phyloP scores from a whole-genome alignment of 257 asterid genomes.

The Penstemon davidsonii region DNA sequence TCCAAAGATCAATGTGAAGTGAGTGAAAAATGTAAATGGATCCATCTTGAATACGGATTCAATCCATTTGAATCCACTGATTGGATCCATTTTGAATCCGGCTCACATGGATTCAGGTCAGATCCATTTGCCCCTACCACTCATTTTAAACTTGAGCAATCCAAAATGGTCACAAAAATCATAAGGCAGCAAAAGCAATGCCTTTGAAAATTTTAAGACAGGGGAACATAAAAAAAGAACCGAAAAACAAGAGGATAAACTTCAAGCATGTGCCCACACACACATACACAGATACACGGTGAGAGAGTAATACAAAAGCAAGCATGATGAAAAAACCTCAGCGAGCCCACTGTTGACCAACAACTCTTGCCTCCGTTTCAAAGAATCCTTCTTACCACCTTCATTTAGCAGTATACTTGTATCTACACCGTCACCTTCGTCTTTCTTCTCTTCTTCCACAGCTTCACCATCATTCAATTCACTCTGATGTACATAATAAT shows the following conservation, averaged over 20 bases:
- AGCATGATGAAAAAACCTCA: constrained; percentile 53
- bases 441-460: constrained; percentile 36
- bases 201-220: too few relatives aligned
- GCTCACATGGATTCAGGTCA: too few relatives aligned
- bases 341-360: constrained; percentile 81
- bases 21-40: too few relatives aligned
- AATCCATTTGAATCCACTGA: too few relatives aligned
- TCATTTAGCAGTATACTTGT: constrained; percentile 37
- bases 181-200: too few relatives aligned
- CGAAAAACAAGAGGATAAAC: too few relatives aligned
- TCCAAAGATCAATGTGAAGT: too few relatives aligned
- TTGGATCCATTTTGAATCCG: too few relatives aligned
- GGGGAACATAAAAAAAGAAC: too few relatives aligned
- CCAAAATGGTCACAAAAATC: not conserved
- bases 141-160: not conserved
- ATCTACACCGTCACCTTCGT: constrained; percentile 34
- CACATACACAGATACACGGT: too few relatives aligned
- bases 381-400: constrained; percentile 86
- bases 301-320: constrained; percentile 15
- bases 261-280: not conserved
- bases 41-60: too few relatives aligned
- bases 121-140: too few relatives aligned
- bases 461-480: constrained; percentile 43
- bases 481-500: constrained; percentile 35
- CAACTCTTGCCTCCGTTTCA: constrained; percentile 80